Evolutionary conservation across 257 asterid species (phyloP), one percentile per base, ranked within the genome.

Genomic region (Solanum chaucha): DNA sequence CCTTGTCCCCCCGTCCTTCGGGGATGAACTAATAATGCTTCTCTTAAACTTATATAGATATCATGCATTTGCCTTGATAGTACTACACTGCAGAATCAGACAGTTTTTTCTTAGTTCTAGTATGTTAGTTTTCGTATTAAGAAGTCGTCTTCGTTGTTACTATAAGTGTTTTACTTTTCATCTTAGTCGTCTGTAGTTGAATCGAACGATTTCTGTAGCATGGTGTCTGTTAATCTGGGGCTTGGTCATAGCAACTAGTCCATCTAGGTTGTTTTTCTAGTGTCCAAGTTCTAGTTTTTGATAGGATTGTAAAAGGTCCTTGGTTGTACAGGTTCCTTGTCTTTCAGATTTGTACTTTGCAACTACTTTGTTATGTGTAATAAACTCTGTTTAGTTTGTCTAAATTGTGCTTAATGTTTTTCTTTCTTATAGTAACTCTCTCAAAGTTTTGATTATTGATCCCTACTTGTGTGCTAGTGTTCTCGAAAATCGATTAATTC

Each of bases 171-270:
- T 74, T 74, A 51, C 71, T 46, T 35, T 13, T 19, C 71, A 68
- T 58, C 44, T 19, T 34, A 5, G 15, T 72, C 1, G 26, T 72
- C 15, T 72, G 87, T 84, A 35, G 84, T 83, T 86, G 90, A 77
- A 24, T 32, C 24, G 90, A 74, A 48, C 82, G 22, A 72, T 34
- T 85, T 80, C 84, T 17, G n/a, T 89, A 80, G 83, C 87, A 32
- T 70, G 94, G 91, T 48, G 88, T 41, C 73, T 86, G 88, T 89
- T 87, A 51, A 59, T 84, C 90, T 59, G 46, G 86, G 94, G 90
- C 90, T 92, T 80, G 95, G 93, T 87, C 89, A 89, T 90, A 85
- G 90, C 85, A 88, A 91, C 93, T 68, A 55, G 64, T 78, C 67
- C 89, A 40, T 61, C 46, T 82, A 6, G 61, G 87, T 80, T 80